Conservation (phyloP, 306 rosid genomes). For the Ormosia semicastrata region DNA sequence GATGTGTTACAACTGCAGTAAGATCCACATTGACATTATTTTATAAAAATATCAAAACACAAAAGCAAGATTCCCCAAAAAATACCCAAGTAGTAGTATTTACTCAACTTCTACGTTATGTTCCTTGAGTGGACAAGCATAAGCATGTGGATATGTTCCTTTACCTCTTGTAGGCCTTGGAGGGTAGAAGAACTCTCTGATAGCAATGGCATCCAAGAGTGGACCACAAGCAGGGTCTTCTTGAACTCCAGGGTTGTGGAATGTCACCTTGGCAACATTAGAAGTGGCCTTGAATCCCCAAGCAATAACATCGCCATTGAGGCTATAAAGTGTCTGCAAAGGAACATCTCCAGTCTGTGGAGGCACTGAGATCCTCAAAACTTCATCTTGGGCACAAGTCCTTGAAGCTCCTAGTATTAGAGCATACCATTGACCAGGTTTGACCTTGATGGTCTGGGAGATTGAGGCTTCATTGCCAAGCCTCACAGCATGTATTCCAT, state of each 20-base stretch:
- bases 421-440: conserved; percentile 66
- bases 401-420: conserved; percentile 84
- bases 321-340: conserved; percentile 83
- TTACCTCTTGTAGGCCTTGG: conserved; percentile 65
- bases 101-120: not conserved
- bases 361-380: conserved; percentile 70
- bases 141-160: not conserved
- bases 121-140: not conserved
- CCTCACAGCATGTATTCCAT: conserved; percentile 88
- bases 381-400: conserved; percentile 94
- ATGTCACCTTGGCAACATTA: conserved; percentile 43
- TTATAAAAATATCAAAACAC: not conserved
- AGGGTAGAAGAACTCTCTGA: conserved; percentile 65
- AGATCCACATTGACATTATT: not conserved
- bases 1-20: not conserved
- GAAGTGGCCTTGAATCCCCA: conserved; percentile 62
- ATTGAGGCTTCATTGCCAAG: conserved; percentile 91
- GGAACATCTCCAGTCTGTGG: conserved; percentile 78
- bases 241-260: conserved; percentile 86
- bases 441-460: conserved; percentile 69
- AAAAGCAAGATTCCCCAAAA: not conserved
- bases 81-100: not conserved
- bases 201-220: conserved; percentile 84
- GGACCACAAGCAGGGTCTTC: conserved; percentile 96
- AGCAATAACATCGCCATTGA: conserved; percentile 79